phyloP scores from a whole-genome alignment of 2,329 filamentous ascomycete species.

The Beauveria sp. region DNA sequence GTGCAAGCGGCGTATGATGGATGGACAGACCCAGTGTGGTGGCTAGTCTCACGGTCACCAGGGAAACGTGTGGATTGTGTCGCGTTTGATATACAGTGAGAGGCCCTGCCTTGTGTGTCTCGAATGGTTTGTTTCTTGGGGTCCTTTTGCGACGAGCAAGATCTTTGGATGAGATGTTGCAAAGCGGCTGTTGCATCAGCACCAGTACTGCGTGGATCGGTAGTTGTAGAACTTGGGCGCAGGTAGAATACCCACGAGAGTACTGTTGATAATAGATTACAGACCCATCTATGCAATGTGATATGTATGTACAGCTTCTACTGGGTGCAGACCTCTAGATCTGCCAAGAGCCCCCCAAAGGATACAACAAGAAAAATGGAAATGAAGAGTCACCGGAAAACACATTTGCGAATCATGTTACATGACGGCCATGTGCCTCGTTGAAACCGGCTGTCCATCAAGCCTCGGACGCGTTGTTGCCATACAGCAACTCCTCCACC shows the following conservation, averaged over 20 bases:
- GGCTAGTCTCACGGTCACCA: neutral
- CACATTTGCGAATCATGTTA: no score
- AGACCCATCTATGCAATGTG: constrained; percentile 1
- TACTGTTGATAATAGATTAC: constrained; percentile 2
- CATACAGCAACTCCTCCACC: constrained; percentile 50
- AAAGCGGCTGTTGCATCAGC: neutral
- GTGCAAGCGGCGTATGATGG: neutral
- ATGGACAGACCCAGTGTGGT: neutral
- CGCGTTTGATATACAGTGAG: neutral
- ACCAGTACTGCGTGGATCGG: neutral
- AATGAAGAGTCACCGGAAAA: no score
- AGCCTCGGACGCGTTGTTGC: constrained; percentile 10
- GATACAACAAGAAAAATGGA: neutral
- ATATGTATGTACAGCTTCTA: neutral
- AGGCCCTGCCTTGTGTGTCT: neutral
- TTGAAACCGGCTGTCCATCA: neutral
- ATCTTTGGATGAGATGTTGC: neutral
- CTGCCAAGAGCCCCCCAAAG: neutral
- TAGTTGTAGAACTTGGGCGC: neutral
- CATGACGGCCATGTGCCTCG: no score
- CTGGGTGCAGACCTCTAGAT: neutral
- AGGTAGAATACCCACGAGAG: constrained; percentile 9
- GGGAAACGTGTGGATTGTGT: neutral
- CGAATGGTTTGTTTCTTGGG: neutral
- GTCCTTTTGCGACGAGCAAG: neutral